These are phyloP conservation scores for Cymbopogon flexuosus DNA, from an alignment of 202 grass and related monocot genomes.

Conservation along the genomic window DNA sequence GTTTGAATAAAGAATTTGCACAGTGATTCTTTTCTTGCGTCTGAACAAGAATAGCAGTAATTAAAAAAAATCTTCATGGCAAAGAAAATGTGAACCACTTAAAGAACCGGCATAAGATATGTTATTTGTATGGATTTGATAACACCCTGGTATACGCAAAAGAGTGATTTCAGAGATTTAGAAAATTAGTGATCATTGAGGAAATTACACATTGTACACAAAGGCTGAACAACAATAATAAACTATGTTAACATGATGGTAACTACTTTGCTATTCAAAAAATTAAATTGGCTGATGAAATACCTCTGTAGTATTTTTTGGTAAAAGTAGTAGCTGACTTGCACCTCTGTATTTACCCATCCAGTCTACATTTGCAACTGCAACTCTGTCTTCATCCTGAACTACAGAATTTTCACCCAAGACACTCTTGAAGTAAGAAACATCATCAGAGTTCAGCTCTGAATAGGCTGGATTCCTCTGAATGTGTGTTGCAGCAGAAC, in stretches of 20 bases:
- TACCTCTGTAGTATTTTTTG: conserved; percentile 71
- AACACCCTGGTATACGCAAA: neutral
- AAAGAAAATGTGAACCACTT: neutral
- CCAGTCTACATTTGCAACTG: conserved; percentile 83
- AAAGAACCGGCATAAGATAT: neutral
- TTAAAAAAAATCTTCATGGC: neutral
- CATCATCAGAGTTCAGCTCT: conserved; percentile 60
- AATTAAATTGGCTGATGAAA: neutral
- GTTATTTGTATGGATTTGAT: neutral
- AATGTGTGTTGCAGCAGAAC: conserved; percentile 39
- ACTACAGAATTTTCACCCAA: conserved; percentile 71
- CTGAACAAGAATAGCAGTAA: neutral
- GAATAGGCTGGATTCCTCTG: conserved; percentile 78
- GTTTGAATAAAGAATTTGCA: conserved; percentile 10
- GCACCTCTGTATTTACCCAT: conserved; percentile 80
- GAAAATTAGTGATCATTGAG: neutral
- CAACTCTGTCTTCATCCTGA: conserved; percentile 77
- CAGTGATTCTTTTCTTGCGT: neutral
- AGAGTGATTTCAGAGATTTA: neutral
- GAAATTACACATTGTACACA: neutral
- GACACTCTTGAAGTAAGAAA: conserved; percentile 73
- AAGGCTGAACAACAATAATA: neutral
- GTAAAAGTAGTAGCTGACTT: conserved; percentile 79
- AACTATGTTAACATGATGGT: neutral
- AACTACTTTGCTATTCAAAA: neutral